Base-by-base conservation (phyloP, 164 flowering plant genomes). In the Vitis cinerea region DNA sequence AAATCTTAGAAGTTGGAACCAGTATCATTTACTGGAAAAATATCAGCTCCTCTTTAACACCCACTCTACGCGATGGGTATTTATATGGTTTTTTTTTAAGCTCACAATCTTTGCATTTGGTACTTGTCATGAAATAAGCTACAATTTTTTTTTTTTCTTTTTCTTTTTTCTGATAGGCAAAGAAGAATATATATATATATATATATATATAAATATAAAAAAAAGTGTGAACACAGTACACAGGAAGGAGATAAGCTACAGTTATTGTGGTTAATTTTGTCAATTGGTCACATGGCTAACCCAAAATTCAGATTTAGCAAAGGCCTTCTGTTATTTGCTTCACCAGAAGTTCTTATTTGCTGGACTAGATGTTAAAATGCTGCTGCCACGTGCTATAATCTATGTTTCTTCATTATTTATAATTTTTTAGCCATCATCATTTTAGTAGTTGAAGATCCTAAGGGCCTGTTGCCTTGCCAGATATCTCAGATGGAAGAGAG, bases 401-500 rank as follows among this genome's bases (percentile, higher is more conserved):
- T 57, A 17, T 57, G 44, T 57, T 15, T 2, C 16, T 63, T 13
- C 19, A 49, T 4, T 50, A 9, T 61, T 31, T 0, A 37, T 48
- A 5, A 13, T 51, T 27, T 59, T 13, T 52, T 23, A 23, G 27
- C 27, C 27, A 12, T 31, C 44, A 17, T 19, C 58, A 16, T 51
- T 7, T 11, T 23, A 19, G 48, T 64, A 49, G 14, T 9, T 13
- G 27, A 55, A 31, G 17, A 63, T 52, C 16, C 53, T 50, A 17
- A 57, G 37, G 30, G 9, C 50, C 60, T 52, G 9, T 66, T 73
- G 62, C 54, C 44, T 69, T 65, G 13, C 65, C 83, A 93, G 98
- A 82, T 88, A 74, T 75, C 83, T 62, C 79, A 67, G 63, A 78
- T 85, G 71, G 88, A 90, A 75, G 90, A 77, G 54, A 80, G 67